Conservation (phyloP, 2,329 filamentous ascomycete genomes). For the Pseudogymnoascus sp. region DNA sequence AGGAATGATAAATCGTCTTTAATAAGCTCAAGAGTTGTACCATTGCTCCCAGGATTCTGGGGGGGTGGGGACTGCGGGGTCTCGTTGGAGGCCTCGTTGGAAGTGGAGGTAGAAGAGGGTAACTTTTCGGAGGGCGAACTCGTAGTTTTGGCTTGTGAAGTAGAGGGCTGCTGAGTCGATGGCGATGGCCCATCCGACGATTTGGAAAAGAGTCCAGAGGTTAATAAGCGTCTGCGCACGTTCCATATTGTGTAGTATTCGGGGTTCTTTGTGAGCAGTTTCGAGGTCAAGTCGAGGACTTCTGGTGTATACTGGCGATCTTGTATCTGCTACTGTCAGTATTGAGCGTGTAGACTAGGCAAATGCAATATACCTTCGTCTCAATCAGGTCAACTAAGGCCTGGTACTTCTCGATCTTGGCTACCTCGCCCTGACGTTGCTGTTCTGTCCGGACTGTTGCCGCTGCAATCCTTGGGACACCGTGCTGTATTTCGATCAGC, state of each 20-base stretch:
- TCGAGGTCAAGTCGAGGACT: slow-evolving; percentile 63
- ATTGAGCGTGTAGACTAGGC: slow-evolving; percentile 9
- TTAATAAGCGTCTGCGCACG: slow-evolving; percentile 65
- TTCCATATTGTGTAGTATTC: slow-evolving; percentile 94
- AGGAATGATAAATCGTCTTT: slow-evolving; percentile 73
- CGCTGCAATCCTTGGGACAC: slow-evolving; percentile 64
- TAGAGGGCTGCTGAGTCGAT: slow-evolving; percentile 50
- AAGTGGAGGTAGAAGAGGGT: slow-evolving; percentile 52
- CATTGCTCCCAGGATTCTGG: slow-evolving; percentile 46
- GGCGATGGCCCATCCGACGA: slow-evolving; percentile 44
- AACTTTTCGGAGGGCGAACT: slow-evolving; percentile 59
- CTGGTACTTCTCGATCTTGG: slow-evolving; percentile 71
- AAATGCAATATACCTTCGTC: slow-evolving; percentile 46
- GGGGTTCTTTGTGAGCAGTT: slow-evolving; percentile 69
- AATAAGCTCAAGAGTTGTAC: slow-evolving; percentile 53
- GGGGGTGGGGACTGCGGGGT: slow-evolving; percentile 42
- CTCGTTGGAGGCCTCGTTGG: slow-evolving; percentile 44
- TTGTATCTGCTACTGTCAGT: slow-evolving; percentile 24
- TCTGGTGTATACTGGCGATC: slow-evolving; percentile 37
- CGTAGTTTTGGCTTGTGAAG: slow-evolving; percentile 48
- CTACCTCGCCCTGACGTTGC: slow-evolving; percentile 63
- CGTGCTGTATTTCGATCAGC: slow-evolving; percentile 58
- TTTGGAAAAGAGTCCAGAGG: slow-evolving; percentile 45
- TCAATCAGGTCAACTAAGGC: slow-evolving; percentile 63
- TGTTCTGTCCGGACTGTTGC: slow-evolving; percentile 58